These are phyloP conservation scores for Suhomyces yuchorum DNA, from an alignment of 1,139 yeast species.

Conservation along the genomic window DNA sequence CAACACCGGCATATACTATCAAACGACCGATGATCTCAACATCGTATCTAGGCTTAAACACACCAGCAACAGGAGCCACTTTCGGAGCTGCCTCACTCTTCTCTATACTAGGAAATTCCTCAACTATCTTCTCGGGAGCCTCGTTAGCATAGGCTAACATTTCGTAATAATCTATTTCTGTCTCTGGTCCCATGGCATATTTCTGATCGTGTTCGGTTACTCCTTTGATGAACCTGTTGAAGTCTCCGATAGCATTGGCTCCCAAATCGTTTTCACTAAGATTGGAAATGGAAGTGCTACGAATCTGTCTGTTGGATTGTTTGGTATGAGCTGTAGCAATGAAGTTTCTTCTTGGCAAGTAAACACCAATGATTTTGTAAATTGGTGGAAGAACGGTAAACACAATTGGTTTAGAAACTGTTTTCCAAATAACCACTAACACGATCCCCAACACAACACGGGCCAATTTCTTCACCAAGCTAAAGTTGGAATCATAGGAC, in stretches of 20 bases:
- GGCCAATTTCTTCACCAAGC: conserved; percentile 39
- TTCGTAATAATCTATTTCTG: conserved; percentile 47
- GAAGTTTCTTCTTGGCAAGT: conserved; percentile 46
- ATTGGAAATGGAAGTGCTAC: conserved; percentile 45
- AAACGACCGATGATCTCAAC: conserved; percentile 74
- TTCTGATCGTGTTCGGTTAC: conserved; percentile 28
- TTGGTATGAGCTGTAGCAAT: conserved; percentile 45
- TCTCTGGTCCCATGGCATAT: conserved; percentile 42
- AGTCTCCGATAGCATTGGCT: conserved; percentile 35
- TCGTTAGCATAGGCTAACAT: conserved; percentile 35
- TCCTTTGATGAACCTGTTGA: conserved; percentile 35
- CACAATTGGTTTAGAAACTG: conserved; percentile 62
- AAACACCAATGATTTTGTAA: conserved; percentile 44
- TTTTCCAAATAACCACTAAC: conserved; percentile 69
- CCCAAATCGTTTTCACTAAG: conserved; percentile 26
- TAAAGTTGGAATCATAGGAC: conserved; percentile 44
- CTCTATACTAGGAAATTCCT: conserved; percentile 15
- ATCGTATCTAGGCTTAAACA: conserved; percentile 60
- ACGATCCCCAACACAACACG: conserved; percentile 61
- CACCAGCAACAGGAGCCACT: conserved; percentile 29
- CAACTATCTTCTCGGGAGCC: conserved; percentile 11
- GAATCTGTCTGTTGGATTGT: conserved; percentile 38
- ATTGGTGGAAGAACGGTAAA: conserved; percentile 52
- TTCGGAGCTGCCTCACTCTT: conserved; percentile 7
- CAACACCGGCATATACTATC: conserved; percentile 74